Percentiles rank a stretch among this genome's conserved stretches.
Evolutionary conservation across 139 green algal species (phyloP).

Genomic region (Chlorella sorokiniana): DNA sequence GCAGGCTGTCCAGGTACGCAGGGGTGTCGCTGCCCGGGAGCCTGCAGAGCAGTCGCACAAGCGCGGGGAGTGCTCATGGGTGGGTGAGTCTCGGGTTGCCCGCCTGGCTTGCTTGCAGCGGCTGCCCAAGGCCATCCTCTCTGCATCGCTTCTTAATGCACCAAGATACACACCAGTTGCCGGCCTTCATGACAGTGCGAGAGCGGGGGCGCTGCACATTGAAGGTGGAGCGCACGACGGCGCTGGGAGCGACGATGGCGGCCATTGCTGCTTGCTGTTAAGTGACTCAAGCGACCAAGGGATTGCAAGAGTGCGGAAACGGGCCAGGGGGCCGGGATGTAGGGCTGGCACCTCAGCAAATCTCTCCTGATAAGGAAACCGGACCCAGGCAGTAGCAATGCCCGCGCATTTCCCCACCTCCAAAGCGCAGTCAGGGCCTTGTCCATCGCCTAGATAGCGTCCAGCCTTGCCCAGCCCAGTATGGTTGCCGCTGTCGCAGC

Average conservation of each 20-base stretch:
- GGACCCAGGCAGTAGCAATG: background rate
- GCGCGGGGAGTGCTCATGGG: too few species aligned
- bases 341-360: background rate
- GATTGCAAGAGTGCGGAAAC: background rate
- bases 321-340: background rate
- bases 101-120: too few species aligned
- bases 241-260: background rate
- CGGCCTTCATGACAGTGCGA: background rate
- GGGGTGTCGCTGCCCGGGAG: slow-evolving; percentile 56
- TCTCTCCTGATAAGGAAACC: background rate
- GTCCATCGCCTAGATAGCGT: background rate
- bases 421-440: background rate
- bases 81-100: too few species aligned
- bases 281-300: background rate
- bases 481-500: background rate
- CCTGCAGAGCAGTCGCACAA: background rate
- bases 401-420: background rate
- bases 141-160: background rate
- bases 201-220: background rate
- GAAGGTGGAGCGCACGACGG: background rate
- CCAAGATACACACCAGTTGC: background rate
- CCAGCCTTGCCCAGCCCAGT: background rate
- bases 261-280: slow-evolving; percentile 3
- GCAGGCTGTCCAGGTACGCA: slow-evolving; percentile 61
- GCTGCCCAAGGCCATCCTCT: background rate